phyloP scores from a whole-genome alignment of 140 eudicot genomes.

The Cichorium intybus region DNA sequence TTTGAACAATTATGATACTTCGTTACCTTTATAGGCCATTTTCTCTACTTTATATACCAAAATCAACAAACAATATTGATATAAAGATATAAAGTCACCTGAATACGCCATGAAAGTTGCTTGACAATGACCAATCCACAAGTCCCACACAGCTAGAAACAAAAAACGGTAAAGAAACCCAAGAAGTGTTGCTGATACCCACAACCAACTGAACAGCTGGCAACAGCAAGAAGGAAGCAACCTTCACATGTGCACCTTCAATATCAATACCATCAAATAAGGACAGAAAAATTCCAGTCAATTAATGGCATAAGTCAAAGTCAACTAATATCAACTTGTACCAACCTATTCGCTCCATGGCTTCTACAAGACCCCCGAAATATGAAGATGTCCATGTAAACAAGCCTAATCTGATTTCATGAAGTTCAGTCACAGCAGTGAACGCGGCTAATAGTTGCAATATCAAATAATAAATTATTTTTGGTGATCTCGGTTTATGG shows the following conservation, averaged over 20 bases:
- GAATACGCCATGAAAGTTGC: constrained; percentile 96
- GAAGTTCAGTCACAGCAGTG: constrained; percentile 58
- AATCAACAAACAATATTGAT: constrained; percentile 6
- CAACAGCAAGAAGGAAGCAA: constrained; percentile 76
- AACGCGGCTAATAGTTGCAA: constrained; percentile 66
- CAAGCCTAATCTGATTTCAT: constrained; percentile 47
- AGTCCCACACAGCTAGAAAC: constrained; percentile 94
- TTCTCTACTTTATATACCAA: not conserved
- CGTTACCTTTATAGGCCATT: too few species aligned
- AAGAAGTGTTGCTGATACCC: constrained; percentile 94
- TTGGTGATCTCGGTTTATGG: constrained; percentile 72
- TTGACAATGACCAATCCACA: constrained; percentile 91
- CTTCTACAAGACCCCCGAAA: constrained; percentile 50
- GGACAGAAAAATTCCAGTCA: constrained; percentile 23
- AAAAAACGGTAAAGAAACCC: constrained; percentile 96
- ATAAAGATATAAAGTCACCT: constrained; percentile 48
- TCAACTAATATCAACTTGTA: constrained; percentile 14
- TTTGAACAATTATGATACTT: too few species aligned
- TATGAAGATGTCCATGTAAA: constrained; percentile 47
- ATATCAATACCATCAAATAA: constrained; percentile 26
- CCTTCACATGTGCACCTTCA: constrained; percentile 79
- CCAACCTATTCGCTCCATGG: constrained; percentile 65
- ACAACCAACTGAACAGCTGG: constrained; percentile 85
- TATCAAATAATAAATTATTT: constrained; percentile 56
- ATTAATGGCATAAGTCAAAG: constrained; percentile 4